phyloP scores from a whole-genome alignment of 225 moss, liverwort and hornwort species.

The Pseudoscleropodium purum region DNA sequence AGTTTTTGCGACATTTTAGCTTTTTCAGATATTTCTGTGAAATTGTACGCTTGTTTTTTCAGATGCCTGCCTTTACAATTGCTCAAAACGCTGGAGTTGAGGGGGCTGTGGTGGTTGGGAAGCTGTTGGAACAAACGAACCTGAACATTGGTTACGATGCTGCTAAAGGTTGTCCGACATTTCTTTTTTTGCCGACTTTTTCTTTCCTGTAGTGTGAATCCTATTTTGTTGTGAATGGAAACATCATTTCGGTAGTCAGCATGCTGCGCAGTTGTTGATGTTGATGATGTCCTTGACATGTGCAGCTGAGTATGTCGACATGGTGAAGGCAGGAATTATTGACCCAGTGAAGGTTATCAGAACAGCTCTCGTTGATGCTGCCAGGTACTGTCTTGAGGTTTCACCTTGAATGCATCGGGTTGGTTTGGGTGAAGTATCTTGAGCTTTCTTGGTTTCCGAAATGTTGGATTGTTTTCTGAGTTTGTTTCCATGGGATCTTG shows the following conservation, averaged over 20 bases:
- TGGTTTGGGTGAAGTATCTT: neutral
- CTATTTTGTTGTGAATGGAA: neutral
- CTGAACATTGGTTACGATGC: constrained; percentile 42
- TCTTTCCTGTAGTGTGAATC: neutral
- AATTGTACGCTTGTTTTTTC: neutral
- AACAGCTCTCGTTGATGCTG: constrained; percentile 37
- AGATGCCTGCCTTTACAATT: constrained; percentile 44
- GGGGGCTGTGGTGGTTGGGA: constrained; percentile 52
- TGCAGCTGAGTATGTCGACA: constrained; percentile 47
- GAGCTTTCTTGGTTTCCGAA: neutral
- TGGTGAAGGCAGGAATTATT: constrained; percentile 50
- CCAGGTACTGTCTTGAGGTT: constrained; percentile 10
- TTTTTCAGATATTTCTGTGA: neutral
- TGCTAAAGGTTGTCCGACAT: constrained; percentile 11
- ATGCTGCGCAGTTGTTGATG: no score
- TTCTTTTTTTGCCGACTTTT: neutral
- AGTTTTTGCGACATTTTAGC: neutral
- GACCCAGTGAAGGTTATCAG: constrained; percentile 48
- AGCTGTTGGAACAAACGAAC: constrained; percentile 41
- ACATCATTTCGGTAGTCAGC: neutral
- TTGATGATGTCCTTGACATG: neutral
- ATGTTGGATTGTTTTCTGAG: neutral
- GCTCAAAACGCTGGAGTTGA: constrained; percentile 48
- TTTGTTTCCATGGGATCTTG: neutral
- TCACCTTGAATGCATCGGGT: neutral